Conservation (phyloP, 768 basidiomycete species). For the Cubamyces sp. region DNA sequence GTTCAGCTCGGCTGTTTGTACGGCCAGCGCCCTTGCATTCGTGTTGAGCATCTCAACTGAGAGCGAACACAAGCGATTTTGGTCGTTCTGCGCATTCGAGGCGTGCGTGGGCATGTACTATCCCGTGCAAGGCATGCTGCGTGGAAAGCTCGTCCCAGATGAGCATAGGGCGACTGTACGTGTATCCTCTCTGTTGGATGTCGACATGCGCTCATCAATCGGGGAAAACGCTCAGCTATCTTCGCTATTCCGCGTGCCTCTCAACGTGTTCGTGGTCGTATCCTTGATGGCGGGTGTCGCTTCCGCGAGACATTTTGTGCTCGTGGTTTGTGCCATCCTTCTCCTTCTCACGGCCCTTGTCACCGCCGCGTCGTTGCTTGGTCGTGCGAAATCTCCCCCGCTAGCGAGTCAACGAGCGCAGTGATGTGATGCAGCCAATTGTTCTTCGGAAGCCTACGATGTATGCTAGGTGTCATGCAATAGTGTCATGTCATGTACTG, state of each 20-base stretch:
- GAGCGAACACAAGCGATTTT: slow-evolving; percentile 59
- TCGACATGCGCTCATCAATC: not conserved
- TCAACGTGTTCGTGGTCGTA: slow-evolving; percentile 74
- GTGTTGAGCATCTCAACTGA: slow-evolving; percentile 49
- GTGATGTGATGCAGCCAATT: not conserved
- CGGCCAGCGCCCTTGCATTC: slow-evolving; percentile 58
- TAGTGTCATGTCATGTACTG: too few species aligned
- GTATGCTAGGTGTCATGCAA: too few species aligned
- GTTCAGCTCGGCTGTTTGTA: slow-evolving; percentile 66
- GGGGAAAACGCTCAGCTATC: slow-evolving; percentile 49
- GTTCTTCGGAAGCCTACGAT: too few species aligned
- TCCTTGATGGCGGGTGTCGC: slow-evolving; percentile 72
- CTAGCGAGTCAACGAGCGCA: slow-evolving; percentile 8
- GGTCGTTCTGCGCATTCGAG: slow-evolving; percentile 76
- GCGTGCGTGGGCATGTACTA: slow-evolving; percentile 82
- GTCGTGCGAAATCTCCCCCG: slow-evolving; percentile 5
- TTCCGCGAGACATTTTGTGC: slow-evolving; percentile 61
- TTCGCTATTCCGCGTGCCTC: slow-evolving; percentile 72
- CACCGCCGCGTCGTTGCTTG: slow-evolving; percentile 42
- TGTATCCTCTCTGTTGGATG: slow-evolving; percentile 2
- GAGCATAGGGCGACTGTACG: slow-evolving; percentile 76
- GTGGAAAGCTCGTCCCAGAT: slow-evolving; percentile 66
- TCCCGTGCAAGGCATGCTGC: slow-evolving; percentile 75
- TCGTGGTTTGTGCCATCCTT: slow-evolving; percentile 59
- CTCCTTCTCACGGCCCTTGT: slow-evolving; percentile 61